A percentile compares a stretch with the other conserved stretches of the same genome.
Evolutionary conservation across 2,329 filamentous ascomycete species (phyloP).

Genomic region (Verticillium longisporum): DNA sequence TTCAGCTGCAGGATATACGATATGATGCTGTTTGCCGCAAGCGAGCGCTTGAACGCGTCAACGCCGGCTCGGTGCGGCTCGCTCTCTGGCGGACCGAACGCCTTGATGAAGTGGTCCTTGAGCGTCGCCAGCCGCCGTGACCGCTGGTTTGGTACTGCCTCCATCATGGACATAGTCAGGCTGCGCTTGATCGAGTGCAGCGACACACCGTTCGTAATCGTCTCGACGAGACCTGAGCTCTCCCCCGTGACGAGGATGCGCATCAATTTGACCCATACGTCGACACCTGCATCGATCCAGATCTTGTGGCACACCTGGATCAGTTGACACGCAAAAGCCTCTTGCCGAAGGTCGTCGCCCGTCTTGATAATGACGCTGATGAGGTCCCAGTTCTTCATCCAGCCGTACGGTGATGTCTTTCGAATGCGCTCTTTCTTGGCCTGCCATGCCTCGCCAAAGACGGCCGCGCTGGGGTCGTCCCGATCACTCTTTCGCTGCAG

Average conservation of each 20-base stretch:
- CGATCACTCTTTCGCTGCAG: conserved; percentile 75
- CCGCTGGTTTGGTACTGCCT: conserved; percentile 61
- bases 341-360: conserved; percentile 73
- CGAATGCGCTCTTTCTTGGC: conserved; percentile 78
- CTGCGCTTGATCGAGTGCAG: conserved; percentile 79
- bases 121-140: conserved; percentile 71
- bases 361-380: conserved; percentile 86
- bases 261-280: conserved; percentile 88
- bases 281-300: conserved; percentile 66
- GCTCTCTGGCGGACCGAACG: conserved; percentile 65
- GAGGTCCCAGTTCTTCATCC: conserved; percentile 87
- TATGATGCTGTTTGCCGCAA: conserved; percentile 80
- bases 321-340: conserved; percentile 80
- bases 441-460: conserved; percentile 82
- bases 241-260: conserved; percentile 80
- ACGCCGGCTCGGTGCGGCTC: conserved; percentile 65
- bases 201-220: conserved; percentile 84
- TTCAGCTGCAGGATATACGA: conserved; percentile 80
- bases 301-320: conserved; percentile 77
- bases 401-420: conserved; percentile 76
- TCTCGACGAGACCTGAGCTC: conserved; percentile 78
- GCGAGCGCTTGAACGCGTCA: conserved; percentile 72
- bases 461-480: conserved; percentile 78
- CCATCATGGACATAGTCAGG: conserved; percentile 68
- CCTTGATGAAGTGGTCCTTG: conserved; percentile 74